These are phyloP conservation scores for Lentithecium fluviatile DNA, from an alignment of 495 filamentous ascomycete genomes.

Conservation along the genomic window DNA sequence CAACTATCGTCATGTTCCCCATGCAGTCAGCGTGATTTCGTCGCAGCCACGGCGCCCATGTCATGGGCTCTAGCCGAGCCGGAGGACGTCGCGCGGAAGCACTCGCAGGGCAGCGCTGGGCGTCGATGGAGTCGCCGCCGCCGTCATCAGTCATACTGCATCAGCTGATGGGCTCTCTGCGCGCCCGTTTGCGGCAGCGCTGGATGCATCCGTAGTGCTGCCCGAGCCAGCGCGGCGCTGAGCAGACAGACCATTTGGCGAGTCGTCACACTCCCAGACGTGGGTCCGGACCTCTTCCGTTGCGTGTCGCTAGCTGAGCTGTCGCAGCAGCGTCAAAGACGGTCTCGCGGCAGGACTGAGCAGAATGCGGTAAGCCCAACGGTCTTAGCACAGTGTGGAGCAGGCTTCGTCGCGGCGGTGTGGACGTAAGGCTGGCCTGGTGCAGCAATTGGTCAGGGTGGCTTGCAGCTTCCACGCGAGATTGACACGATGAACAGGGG, in stretches of 20 bases:
- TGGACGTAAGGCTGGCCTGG: conserved; percentile 28
- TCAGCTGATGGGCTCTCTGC: conserved; percentile 21
- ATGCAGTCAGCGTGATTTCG: background rate
- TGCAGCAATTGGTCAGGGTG: conserved; percentile 31
- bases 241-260: too few relatives aligned
- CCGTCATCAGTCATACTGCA: conserved; percentile 18
- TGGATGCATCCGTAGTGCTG: background rate
- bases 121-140: background rate
- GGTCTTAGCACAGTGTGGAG: conserved; percentile 20
- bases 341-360: conserved; percentile 17
- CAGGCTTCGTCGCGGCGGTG: conserved; percentile 28
- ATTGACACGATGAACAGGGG: conserved; percentile 33
- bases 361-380: conserved; percentile 28
- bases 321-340: conserved; percentile 5
- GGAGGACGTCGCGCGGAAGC: background rate
- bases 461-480: conserved; percentile 39
- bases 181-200: conserved; percentile 1
- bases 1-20: background rate
- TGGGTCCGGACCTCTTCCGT: conserved; percentile 24
- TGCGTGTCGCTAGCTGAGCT: conserved; percentile 23
- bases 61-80: conserved; percentile 18
- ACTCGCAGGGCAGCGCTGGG: too few relatives aligned
- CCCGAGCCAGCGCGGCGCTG: background rate
- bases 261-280: background rate
- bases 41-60: conserved; percentile 3